These are phyloP conservation scores for Cutaneotrichosporon spelunceum DNA, from an alignment of 1,284 basidiomycete genomes.

Conservation along the genomic window DNA sequence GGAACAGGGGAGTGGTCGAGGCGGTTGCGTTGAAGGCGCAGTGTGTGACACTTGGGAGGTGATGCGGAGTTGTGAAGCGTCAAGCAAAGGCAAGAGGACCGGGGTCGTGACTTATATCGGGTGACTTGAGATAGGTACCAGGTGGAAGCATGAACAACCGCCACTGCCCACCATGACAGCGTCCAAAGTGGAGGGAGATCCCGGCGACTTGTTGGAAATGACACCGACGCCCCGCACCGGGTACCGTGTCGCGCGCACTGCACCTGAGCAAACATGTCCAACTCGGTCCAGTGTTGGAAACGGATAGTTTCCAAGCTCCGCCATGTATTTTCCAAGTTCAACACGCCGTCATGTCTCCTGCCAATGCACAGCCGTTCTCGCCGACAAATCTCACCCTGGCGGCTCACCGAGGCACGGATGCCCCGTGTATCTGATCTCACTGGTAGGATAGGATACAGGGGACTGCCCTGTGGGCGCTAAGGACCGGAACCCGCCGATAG, in stretches of 20 bases:
- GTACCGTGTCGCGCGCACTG: not conserved
- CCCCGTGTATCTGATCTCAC: not conserved
- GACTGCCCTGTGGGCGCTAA: too few relatives aligned
- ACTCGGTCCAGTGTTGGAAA: constrained; percentile 1
- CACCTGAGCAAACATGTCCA: not conserved
- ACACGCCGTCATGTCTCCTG: not conserved
- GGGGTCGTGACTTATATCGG: not conserved
- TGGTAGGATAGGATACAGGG: too few relatives aligned
- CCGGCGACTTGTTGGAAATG: constrained; percentile 3
- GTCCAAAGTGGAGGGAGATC: not conserved
- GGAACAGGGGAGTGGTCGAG: not conserved
- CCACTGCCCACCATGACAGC: not conserved
- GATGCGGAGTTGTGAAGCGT: not conserved
- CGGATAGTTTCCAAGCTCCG: not conserved
- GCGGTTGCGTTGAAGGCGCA: not conserved
- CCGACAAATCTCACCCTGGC: not conserved
- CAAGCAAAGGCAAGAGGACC: not conserved
- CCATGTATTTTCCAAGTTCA: constrained; percentile 9
- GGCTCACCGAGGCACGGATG: not conserved
- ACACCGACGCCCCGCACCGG: not conserved
- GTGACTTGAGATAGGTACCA: not conserved
- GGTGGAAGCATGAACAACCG: not conserved
- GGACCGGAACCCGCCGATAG: not conserved
- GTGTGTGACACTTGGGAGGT: not conserved
- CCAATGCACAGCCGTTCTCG: not conserved